A percentile compares a stretch with the other conserved stretches of the same genome.
phyloP scores from a whole-genome alignment of 768 basidiomycete species.

The Chlorophyllum brunneum region DNA sequence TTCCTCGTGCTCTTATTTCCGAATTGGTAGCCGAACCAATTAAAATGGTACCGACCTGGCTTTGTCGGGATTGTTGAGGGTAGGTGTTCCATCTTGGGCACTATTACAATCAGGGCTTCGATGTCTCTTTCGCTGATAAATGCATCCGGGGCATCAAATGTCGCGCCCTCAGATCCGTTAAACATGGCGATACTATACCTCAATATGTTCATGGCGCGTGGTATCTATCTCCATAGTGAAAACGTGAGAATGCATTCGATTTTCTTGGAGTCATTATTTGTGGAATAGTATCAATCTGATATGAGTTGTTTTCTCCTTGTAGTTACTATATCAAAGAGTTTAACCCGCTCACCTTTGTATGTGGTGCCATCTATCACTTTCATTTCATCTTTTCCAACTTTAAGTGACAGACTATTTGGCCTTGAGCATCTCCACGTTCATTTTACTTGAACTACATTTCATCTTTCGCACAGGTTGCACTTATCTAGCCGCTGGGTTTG shows the following conservation, averaged over 20 bases:
- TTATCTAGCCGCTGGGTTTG: no score
- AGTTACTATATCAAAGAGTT: background rate
- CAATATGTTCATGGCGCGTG: background rate
- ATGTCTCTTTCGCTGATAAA: background rate
- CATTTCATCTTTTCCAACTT: constrained; percentile 7
- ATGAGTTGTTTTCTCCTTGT: background rate
- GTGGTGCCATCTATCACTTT: background rate
- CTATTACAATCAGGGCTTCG: background rate
- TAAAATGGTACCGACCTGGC: no score
- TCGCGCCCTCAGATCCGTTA: background rate
- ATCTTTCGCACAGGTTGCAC: no score
- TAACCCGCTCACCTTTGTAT: no score
- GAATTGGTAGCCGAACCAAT: no score
- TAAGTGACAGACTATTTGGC: no score
- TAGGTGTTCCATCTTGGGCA: no score
- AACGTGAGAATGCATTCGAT: background rate
- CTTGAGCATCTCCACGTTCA: no score
- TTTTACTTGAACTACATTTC: no score
- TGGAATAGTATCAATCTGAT: background rate
- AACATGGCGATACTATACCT: constrained; percentile 1
- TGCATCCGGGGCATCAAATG: background rate
- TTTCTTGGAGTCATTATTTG: background rate
- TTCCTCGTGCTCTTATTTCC: no score
- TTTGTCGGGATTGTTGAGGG: no score
- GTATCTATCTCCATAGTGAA: background rate